Evolutionary conservation across 768 basidiomycete species (phyloP), one percentile per base, ranked within the genome.

Genomic region (Psilocybe cubensis): DNA sequence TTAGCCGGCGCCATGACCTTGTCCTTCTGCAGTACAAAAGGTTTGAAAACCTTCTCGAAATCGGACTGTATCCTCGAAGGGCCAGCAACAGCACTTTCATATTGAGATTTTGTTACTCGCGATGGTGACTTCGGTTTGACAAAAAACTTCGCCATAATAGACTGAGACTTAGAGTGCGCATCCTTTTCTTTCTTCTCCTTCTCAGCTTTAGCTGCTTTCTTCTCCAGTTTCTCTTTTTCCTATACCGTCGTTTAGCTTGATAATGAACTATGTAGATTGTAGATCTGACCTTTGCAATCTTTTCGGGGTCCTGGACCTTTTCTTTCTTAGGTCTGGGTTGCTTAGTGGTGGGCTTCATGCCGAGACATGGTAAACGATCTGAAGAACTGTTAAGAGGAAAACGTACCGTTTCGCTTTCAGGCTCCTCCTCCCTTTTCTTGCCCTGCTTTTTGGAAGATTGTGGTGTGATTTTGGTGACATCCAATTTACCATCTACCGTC

Each of bases 111-210:
- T 46, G 68, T 67, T 14, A 71, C 58, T 29, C 72, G 59, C 18
- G 65, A 59, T 62, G 83, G 20, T n/a, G 52, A 21, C 20, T 59
- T 84, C 8, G 83, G 69, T 66, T 91, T 92, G 27, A 81, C 77
- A 69, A 95, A 92, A 76, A 94, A 95, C 67, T 74, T 89, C 0
- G 83, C 81, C 85, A 96, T 86, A 11, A 92, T 72, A 7, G 85
- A 87, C 27, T 86, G 83, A 3, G 92, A 91, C 70, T 85, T 92
- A 52, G 83, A 81, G 50, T 88, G 83, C 2, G 84, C 83, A 62
- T 89, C 86, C 56, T 85, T 83, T 59, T 83, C 83, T 68, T 85
- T 91, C 74, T 82, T 86, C 63, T 89, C 87, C 66, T 83, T 87
- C 65, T 91, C 89, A 2, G 75, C 79, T 64, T 84, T 91, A 9